Conservation (phyloP, 164 flowering plant species). For the Umbellularia californica region DNA sequence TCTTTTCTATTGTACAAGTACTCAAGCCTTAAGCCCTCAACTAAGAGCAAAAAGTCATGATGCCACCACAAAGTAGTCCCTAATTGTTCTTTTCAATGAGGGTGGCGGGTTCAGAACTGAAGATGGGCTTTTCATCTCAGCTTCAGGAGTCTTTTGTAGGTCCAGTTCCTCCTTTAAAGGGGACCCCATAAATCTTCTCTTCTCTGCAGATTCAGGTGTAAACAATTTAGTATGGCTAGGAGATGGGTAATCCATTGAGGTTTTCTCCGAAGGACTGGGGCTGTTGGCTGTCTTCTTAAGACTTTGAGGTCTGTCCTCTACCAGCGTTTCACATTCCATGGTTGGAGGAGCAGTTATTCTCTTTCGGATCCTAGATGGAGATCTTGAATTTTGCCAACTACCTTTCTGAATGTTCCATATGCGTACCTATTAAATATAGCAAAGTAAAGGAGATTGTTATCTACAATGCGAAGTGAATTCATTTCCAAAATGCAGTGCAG, state of each 20-base stretch:
- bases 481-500: too few relatives aligned
- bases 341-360: slow-evolving; percentile 62
- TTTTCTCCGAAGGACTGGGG: slow-evolving; percentile 17
- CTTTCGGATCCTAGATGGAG: slow-evolving; percentile 50
- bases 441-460: background rate
- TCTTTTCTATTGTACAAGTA: background rate
- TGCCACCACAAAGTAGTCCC: slow-evolving; percentile 25
- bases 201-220: slow-evolving; percentile 54
- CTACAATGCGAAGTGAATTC: too few relatives aligned
- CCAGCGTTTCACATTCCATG: slow-evolving; percentile 34
- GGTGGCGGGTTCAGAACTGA: slow-evolving; percentile 68
- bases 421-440: slow-evolving; percentile 46
- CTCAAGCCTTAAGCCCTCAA: background rate
- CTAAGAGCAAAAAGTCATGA: slow-evolving; percentile 13
- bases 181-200: slow-evolving; percentile 16
- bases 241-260: slow-evolving; percentile 5
- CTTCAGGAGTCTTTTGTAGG: slow-evolving; percentile 31
- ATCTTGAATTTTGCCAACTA: slow-evolving; percentile 30
- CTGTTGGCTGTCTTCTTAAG: slow-evolving; percentile 14
- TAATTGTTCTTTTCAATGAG: slow-evolving; percentile 31
- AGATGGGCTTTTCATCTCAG: slow-evolving; percentile 26
- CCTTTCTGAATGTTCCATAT: slow-evolving; percentile 42
- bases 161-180: slow-evolving; percentile 19
- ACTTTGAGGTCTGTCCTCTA: slow-evolving; percentile 27
- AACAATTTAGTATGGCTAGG: slow-evolving; percentile 21